These are phyloP conservation scores for Combretum micranthum DNA, from an alignment of 345 rosid genomes.

Conservation along the genomic window DNA sequence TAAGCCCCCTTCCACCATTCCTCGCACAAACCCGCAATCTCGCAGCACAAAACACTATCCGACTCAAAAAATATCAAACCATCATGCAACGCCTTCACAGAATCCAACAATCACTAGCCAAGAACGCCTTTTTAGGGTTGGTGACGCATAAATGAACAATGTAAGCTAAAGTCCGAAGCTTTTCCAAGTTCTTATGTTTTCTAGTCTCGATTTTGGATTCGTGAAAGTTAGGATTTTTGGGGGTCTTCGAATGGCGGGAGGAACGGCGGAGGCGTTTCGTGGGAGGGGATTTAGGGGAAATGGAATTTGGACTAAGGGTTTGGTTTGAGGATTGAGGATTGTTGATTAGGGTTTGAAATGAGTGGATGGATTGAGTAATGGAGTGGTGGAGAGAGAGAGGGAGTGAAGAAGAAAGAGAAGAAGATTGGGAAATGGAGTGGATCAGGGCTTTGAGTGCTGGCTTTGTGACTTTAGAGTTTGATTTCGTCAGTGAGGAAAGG, in stretches of 20 bases:
- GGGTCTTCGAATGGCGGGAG: constrained; percentile 5
- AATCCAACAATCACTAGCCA: constrained; percentile 40
- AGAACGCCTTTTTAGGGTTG: constrained; percentile 42
- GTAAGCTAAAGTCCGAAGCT: constrained; percentile 41
- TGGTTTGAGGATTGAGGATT: constrained; percentile 42
- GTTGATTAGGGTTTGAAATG: constrained; percentile 23
- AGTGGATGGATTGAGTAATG: constrained; percentile 27
- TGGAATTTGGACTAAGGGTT: constrained; percentile 47
- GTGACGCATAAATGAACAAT: constrained; percentile 38
- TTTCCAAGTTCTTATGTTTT: constrained; percentile 25
- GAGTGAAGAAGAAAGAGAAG: constrained; percentile 45
- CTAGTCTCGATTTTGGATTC: constrained; percentile 4
- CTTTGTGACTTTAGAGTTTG: constrained; percentile 52
- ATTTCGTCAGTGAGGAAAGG: constrained; percentile 40
- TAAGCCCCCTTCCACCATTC: constrained; percentile 69
- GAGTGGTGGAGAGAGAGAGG: constrained; percentile 47
- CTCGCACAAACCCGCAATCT: constrained; percentile 71
- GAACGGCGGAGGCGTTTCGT: constrained; percentile 20
- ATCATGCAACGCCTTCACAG: constrained; percentile 60
- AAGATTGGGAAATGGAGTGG: constrained; percentile 38
- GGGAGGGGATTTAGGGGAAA: constrained; percentile 25
- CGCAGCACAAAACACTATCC: constrained; percentile 45
- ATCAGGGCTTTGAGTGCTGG: constrained; percentile 58
- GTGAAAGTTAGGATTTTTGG: neutral
- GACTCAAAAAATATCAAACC: constrained; percentile 63